Evolutionary conservation across 2,329 filamentous ascomycete genomes (phyloP), one percentile per base, ranked within the genome.

Genomic region (Diaporthe citri): DNA sequence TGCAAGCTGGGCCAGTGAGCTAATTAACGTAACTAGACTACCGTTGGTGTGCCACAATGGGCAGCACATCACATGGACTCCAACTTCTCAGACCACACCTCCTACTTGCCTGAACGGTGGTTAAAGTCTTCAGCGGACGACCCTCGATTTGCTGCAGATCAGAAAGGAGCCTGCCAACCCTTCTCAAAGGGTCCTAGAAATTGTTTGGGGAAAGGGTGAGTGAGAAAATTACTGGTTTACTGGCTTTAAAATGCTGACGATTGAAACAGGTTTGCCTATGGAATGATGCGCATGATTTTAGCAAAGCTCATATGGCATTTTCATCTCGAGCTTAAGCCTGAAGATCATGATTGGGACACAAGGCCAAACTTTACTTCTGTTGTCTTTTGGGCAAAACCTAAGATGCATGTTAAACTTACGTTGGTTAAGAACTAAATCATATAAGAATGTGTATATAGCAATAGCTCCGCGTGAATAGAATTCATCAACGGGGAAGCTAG

Each of bases 231-330:
- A 28, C 8, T 10, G 3, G 4, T 20, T 60, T 9, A 22, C 9
- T 28, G 3, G 39, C 10, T 28, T 2, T 6, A 5, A 17, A 22
- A 17, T 12, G 7, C 57, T 43, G 57, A 43, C 36, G 7, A 28
- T 25, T 17, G 13, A 62, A 62, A 43, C 2, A 62, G 57, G 13
- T 62, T 62, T 62, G 36, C 57, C n/a, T 62, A 62, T 28, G 57
- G 57, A 10, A 62, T 62, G 57, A 62, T 62, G 57, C 57, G 57
- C 22, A 62, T 62, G 57, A 25, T 62, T 34, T n/a, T 43, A 7
- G 57, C 36, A 22, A 62, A 62, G n/a, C 57, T 62, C 12, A 62
- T 62, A 62, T 43, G 57, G 36, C 57, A 62, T 43, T 62, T 43
- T 15, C 10, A 62, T 62, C 22, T 43, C 34, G 36, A 62, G 57